These are phyloP conservation scores for Geotrichum aggregatum DNA, from an alignment of 1,139 yeast genomes.

Conservation along the genomic window DNA sequence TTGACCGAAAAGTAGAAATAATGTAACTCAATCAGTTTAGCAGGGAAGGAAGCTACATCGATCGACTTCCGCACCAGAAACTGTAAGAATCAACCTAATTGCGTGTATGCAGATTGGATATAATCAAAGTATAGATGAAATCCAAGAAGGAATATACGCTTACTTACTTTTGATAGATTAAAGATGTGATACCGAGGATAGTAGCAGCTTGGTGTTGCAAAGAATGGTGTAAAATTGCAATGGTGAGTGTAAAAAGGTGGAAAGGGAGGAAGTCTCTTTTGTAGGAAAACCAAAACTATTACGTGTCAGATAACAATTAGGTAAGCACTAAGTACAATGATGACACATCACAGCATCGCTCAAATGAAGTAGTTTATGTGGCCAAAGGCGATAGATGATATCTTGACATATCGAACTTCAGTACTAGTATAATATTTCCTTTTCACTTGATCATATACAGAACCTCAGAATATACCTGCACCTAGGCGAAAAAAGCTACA, in stretches of 20 bases:
- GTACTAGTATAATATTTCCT: no score
- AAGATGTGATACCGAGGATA: background rate
- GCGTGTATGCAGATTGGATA: background rate
- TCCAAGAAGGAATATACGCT: background rate
- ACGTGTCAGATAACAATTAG: conserved; percentile 16
- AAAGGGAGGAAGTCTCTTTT: background rate
- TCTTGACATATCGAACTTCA: no score
- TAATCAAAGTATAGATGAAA: background rate
- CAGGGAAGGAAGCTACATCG: no score
- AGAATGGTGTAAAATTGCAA: conserved; percentile 3
- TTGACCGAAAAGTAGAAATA: no score
- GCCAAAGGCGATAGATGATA: background rate
- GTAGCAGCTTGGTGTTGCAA: background rate
- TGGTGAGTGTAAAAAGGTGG: conserved; percentile 5
- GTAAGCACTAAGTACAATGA: background rate
- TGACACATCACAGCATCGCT: conserved; percentile 1
- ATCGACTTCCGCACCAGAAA: no score
- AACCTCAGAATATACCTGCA: no score
- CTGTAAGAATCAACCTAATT: background rate
- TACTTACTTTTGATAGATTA: conserved; percentile 1
- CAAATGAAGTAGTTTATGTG: background rate
- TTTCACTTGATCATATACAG: no score
- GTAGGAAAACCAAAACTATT: conserved; percentile 10
- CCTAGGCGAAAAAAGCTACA: no score
- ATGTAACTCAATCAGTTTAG: no score